Conservation (phyloP, 495 filamentous ascomycete species). For the Penicillium argentinense region DNA sequence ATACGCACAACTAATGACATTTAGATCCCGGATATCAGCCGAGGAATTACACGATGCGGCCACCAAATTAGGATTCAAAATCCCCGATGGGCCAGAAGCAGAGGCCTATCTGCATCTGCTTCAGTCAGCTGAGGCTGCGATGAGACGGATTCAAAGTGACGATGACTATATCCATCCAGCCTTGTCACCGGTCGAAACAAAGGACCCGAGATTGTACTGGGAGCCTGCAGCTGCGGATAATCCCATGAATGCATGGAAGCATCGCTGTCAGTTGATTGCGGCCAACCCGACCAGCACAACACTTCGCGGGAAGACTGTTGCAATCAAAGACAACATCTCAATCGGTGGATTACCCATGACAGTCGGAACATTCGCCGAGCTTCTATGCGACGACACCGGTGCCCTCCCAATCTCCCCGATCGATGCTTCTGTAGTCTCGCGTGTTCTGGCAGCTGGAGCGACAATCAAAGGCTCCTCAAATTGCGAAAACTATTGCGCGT, state of each 20-base stretch:
- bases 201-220: slow-evolving; percentile 18
- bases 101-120: slow-evolving; percentile 28
- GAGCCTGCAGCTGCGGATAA: slow-evolving; percentile 26
- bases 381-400: slow-evolving; percentile 20
- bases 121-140: slow-evolving; percentile 25
- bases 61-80: slow-evolving; percentile 15
- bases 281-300: slow-evolving; percentile 10
- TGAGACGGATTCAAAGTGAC: slow-evolving; percentile 15
- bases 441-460: slow-evolving; percentile 40
- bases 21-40: slow-evolving; percentile 16
- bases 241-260: slow-evolving; percentile 41
- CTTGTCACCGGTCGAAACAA: slow-evolving; percentile 14
- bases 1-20: neutral
- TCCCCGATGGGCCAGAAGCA: slow-evolving; percentile 16
- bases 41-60: slow-evolving; percentile 14
- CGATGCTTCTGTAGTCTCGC: slow-evolving; percentile 39
- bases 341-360: slow-evolving; percentile 35
- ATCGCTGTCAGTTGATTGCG: slow-evolving; percentile 22
- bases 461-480: slow-evolving; percentile 35
- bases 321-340: slow-evolving; percentile 39
- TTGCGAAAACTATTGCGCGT: slow-evolving; percentile 45
- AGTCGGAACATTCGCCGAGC: slow-evolving; percentile 27
- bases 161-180: slow-evolving; percentile 32
- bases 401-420: slow-evolving; percentile 27
- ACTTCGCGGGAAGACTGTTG: slow-evolving; percentile 29